phyloP scores from a whole-genome alignment of 257 asterid genomes.

The Nicotiana undulata region DNA sequence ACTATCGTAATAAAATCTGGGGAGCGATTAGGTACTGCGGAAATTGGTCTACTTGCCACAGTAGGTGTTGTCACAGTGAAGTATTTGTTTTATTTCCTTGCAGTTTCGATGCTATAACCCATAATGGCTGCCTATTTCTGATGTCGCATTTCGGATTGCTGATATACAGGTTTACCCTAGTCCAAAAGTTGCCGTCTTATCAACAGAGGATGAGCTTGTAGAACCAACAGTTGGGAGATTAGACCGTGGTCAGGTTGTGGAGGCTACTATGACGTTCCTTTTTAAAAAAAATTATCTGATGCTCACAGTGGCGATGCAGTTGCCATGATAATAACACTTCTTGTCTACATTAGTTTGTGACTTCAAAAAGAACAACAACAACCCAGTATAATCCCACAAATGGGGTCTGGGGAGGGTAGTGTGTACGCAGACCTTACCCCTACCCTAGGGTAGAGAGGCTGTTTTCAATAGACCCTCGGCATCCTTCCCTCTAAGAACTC shows the following conservation, averaged over 20 bases:
- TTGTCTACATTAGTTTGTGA: neutral
- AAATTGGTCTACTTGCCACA: conserved; percentile 87
- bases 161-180: conserved; percentile 54
- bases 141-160: conserved; percentile 7
- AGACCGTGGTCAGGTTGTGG: conserved; percentile 77
- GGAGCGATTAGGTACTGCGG: conserved; percentile 75
- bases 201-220: conserved; percentile 96
- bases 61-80: conserved; percentile 61
- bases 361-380: neutral
- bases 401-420: too few relatives aligned
- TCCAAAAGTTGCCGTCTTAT: conserved; percentile 76
- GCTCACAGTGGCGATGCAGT: neutral
- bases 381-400: too few relatives aligned
- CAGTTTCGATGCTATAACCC: neutral
- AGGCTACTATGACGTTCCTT: neutral
- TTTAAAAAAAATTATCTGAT: conserved; percentile 1
- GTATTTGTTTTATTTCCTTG: conserved; percentile 25
- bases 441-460: too few relatives aligned
- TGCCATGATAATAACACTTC: neutral
- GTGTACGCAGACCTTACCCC: too few relatives aligned
- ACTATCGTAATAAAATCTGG: conserved; percentile 76
- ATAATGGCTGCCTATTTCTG: neutral
- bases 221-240: conserved; percentile 54
- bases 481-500: too few relatives aligned
- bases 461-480: too few relatives aligned